These are phyloP conservation scores for Helenozyma baotianmanensis DNA, from an alignment of 805 yeast species.

Conservation along the genomic window DNA sequence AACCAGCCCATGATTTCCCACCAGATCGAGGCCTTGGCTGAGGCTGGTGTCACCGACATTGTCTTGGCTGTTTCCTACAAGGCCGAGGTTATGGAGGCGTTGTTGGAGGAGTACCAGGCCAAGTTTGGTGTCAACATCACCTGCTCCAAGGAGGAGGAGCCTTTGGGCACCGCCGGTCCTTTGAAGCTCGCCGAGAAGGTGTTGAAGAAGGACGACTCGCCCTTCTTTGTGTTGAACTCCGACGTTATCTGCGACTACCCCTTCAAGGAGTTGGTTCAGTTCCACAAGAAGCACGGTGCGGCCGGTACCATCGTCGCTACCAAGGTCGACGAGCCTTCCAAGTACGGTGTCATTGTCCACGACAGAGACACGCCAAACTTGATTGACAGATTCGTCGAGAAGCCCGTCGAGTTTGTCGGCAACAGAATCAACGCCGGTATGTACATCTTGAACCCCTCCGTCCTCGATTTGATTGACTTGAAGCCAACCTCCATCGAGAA, in stretches of 20 bases:
- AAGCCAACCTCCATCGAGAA: constrained; percentile 99
- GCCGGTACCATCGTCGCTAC: constrained; percentile 98
- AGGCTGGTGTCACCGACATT: constrained; percentile 98
- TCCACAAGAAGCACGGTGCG: constrained; percentile 96
- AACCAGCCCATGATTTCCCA: constrained; percentile 99
- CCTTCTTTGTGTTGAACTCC: constrained; percentile 96
- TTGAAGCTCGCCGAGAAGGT: constrained; percentile 93
- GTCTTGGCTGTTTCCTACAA: constrained; percentile 98
- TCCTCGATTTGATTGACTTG: constrained; percentile 92
- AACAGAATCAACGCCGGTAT: constrained; percentile 99
- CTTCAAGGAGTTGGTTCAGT: constrained; percentile 82
- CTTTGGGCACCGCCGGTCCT: constrained; percentile 99
- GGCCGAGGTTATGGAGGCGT: constrained; percentile 98
- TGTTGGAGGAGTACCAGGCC: constrained; percentile 89
- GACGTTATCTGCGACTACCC: constrained; percentile 99
- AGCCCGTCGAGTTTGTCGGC: constrained; percentile 99
- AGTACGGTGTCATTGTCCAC: constrained; percentile 98
- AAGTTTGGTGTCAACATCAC: constrained; percentile 93
- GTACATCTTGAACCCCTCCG: constrained; percentile 96
- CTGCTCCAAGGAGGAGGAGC: constrained; percentile 98
- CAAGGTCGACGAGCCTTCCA: constrained; percentile 98
- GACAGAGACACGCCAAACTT: constrained; percentile 92
- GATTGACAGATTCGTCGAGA: constrained; percentile 98
- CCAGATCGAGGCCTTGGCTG: constrained; percentile 96
- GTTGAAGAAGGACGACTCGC: constrained; percentile 89